Percentiles rank a stretch among this genome's conserved stretches.
These are phyloP conservation scores for Clonostachys chloroleuca DNA, from an alignment of 2,329 filamentous ascomycete genomes.

Conservation along the genomic window DNA sequence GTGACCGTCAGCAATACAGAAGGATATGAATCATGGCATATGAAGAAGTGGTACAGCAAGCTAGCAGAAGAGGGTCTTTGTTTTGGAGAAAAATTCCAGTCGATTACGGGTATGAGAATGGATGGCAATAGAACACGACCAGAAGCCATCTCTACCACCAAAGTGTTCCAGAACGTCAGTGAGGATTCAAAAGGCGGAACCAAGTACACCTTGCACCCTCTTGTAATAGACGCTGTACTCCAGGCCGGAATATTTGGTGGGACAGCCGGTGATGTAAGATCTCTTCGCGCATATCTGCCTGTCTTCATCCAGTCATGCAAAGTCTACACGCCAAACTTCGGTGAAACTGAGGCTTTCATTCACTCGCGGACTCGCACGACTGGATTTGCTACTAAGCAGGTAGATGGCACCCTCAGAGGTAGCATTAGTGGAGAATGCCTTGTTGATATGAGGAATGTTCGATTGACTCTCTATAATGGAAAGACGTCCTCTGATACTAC, in stretches of 20 bases:
- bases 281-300: slow-evolving; percentile 2
- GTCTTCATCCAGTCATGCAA: slow-evolving; percentile 1
- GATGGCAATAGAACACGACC: not conserved
- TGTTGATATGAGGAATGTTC: not conserved
- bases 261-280: slow-evolving; percentile 1
- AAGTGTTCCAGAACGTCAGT: too few relatives aligned
- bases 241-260: slow-evolving; percentile 4
- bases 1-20: not conserved
- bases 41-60: not conserved
- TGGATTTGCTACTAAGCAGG: not conserved
- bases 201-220: slow-evolving; percentile 4
- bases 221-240: slow-evolving; percentile 5
- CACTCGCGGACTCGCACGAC: not conserved
- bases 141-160: slow-evolving; percentile 1
- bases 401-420: not conserved
- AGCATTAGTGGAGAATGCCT: too few relatives aligned
- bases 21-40: not conserved
- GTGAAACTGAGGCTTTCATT: not conserved
- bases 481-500: not conserved
- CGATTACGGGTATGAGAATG: slow-evolving; percentile 1
- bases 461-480: not conserved
- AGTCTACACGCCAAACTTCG: not conserved
- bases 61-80: not conserved
- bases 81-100: slow-evolving; percentile 1
- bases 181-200: too few relatives aligned